Evolutionary conservation across 768 basidiomycete genomes (phyloP), one percentile per base, ranked within the genome.

Genomic region (Paxillus involutus): DNA sequence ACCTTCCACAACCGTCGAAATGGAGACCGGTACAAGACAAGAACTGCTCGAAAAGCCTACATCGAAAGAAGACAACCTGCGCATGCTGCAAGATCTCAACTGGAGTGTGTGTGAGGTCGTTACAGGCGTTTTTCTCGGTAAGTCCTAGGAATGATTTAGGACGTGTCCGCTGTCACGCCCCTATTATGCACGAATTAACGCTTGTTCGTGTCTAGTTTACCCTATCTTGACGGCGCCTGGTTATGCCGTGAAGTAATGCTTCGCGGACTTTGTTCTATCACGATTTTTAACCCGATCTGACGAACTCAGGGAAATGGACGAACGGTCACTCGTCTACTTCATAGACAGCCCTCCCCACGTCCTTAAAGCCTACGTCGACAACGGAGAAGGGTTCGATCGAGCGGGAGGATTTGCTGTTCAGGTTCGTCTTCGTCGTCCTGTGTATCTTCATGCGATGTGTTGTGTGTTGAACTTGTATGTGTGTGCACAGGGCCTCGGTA

Each of bases 361-460:
- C 19, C 69, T 94, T 9, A 63, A 87, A 56, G 89, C 92, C 9
- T 98, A 98, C 60, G 91, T 84, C 17, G 85, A 92, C 35, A 88
- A 80, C 50, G 89, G 86, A 6, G 94, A 97, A 73, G 94, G 94
- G 0, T 66, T 85, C 40, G 89, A 94, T 63, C 80, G 93, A 17
- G 95, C 96, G 0, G 96, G 96, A 3, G 96, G 96, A 0, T 98
- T 98, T 67, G 94, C 93, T 2, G 84, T 94, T 37, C 96, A 98
- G 78, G 93, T 92, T 58, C 44, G 76, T 62, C 17, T 42, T 24
- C 24, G 9, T 29, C 44, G 32, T 29, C 21, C 40, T 24, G n/a
- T n/a, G 21, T 16, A 14, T 44, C 42, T 26, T 43, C 16, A 30
- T 43, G 48, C 12, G 49, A 5, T 19, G 8, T 11, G 32, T 30